Percentiles rank a stretch among this genome's conserved stretches.
Evolutionary conservation across 805 yeast genomes (phyloP).

Genomic region (Monosporozyma aquatica): DNA sequence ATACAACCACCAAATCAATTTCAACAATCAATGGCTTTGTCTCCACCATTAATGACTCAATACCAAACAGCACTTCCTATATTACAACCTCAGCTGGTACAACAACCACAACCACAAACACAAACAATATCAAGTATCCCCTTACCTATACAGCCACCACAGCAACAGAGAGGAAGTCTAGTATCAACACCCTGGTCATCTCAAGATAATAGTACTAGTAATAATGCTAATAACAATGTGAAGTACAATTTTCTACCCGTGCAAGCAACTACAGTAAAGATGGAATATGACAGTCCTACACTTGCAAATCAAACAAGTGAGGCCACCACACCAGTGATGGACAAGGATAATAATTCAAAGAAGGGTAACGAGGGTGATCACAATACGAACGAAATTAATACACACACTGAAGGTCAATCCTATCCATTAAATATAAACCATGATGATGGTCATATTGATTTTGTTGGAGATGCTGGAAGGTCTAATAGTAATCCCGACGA

Average conservation of each 20-base stretch:
- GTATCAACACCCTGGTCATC: background rate
- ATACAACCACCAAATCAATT: background rate
- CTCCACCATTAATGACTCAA: background rate
- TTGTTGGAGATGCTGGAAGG: background rate
- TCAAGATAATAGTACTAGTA: background rate
- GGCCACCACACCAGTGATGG: background rate
- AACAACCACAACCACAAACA: background rate
- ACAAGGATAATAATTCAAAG: no score
- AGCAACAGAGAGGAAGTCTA: background rate
- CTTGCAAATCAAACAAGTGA: background rate
- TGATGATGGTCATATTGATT: background rate
- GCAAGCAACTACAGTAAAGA: background rate
- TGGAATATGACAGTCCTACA: background rate
- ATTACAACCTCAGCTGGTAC: background rate
- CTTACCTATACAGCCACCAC: background rate
- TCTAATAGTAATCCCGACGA: background rate
- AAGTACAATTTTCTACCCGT: background rate
- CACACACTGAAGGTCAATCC: no score
- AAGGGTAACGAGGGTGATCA: background rate
- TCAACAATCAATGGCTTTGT: background rate
- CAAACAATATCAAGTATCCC: background rate
- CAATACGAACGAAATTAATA: no score
- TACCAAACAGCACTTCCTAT: background rate
- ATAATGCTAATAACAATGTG: background rate
- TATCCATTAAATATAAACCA: no score